phyloP scores from a whole-genome alignment of 2,329 filamentous ascomycete genomes.

The Leptosphaerulina australis region DNA sequence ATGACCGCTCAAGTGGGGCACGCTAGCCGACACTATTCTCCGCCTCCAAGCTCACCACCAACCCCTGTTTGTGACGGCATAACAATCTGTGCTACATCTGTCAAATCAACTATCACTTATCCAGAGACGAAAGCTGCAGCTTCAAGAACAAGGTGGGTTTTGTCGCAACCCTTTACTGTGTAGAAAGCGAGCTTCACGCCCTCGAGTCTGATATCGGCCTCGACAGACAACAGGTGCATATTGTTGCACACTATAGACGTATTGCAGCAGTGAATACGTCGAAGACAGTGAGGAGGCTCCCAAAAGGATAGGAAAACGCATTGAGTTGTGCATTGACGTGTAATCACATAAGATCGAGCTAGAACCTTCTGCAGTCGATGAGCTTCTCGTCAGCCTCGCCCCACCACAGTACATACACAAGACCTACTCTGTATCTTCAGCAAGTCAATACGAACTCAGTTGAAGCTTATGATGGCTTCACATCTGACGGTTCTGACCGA shows the following conservation, averaged over 20 bases:
- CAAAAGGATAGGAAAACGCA: not conserved
- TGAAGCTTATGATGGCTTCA: slow-evolving; percentile 22
- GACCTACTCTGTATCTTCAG: not conserved
- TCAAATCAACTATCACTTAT: not conserved
- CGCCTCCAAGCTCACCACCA: slow-evolving; percentile 16
- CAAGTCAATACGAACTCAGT: not conserved
- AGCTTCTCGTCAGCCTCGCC: slow-evolving; percentile 10
- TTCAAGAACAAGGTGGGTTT: not conserved
- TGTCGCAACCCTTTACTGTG: not conserved
- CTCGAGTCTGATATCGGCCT: slow-evolving; percentile 1
- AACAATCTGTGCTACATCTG: not conserved
- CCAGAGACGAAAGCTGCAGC: not conserved
- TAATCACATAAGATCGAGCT: slow-evolving; percentile 38
- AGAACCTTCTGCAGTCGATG: slow-evolving; percentile 29
- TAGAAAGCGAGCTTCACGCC: not conserved
- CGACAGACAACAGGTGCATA: not conserved
- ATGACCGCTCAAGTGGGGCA: slow-evolving; percentile 30
- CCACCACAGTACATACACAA: slow-evolving; percentile 17
- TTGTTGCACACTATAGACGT: not conserved
- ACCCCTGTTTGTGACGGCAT: not conserved
- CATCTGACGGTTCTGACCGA: slow-evolving; percentile 31
- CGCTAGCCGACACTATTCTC: slow-evolving; percentile 15
- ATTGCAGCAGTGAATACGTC: not conserved
- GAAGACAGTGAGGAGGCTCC: not conserved
- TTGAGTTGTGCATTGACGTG: slow-evolving; percentile 22